Evolutionary conservation across 441 rosid genomes (phyloP), one percentile per base, ranked within the genome.

Genomic region (Metrosideros polymorpha): DNA sequence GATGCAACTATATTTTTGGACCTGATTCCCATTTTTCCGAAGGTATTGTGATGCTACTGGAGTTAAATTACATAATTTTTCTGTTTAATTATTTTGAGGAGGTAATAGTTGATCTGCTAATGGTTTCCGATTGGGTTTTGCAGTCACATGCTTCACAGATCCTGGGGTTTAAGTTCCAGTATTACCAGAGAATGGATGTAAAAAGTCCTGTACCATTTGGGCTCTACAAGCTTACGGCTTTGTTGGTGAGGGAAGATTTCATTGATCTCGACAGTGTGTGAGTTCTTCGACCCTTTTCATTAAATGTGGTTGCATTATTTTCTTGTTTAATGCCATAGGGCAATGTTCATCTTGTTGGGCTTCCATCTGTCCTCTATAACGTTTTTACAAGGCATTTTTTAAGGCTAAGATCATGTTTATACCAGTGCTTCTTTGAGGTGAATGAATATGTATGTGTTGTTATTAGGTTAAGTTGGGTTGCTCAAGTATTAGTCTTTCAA

Each of bases 61-160:
- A 75, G 50, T 75, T 42, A 22, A 12, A 75, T 75, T 32, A 24
- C 29, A 24, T 75, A 24, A 42, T 42, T 75, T 39, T 39, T 75
- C 82, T 24, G 18, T 75, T 43, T 42, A 75, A 25, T 75, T 75
- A 39, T 75, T 75, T 75, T 39, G 82, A 75, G 82, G 49, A 75
- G 29, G 82, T 39, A 39, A 22, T 75, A 42, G 27, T 39, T 6
- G n/a, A 75, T 42, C 82, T 75, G 14, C 29, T 75, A 75, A 42
- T 15, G 47, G 82, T 75, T 39, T 39, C 15, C 29, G 24, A 75
- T 83, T 83, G 49, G 49, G 84, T 83, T 84, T 88, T 94, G 92
- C 99, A 98, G 99, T 98, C 99, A 87, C 99, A 95, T 90, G 99
- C 99, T 82, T 95, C 99, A n/a, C 99, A 98, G 90, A 96, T 98